Base-by-base conservation (phyloP, 352 stramenopile genomes). In the Elongisporangium undulatum region DNA sequence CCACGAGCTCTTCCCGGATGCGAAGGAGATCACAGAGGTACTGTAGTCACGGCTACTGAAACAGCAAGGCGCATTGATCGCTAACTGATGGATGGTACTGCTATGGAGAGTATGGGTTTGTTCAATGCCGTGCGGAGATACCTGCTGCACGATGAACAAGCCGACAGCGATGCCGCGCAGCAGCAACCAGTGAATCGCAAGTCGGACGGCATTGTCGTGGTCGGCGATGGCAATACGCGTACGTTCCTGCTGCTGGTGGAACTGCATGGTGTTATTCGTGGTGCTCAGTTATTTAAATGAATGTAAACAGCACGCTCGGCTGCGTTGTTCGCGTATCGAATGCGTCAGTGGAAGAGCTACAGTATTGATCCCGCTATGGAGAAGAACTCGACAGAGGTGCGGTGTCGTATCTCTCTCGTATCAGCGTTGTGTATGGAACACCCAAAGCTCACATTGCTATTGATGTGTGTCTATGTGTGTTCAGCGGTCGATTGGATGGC, bases 1-100 rank as follows among this genome's bases (percentile, higher is more conserved):
- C 54, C 77, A 89, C 55, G 72, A 78, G 17, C 68, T 94, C 22
- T 94, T 89, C 55, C 85, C 85, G 10, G 82, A 94, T 55, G 81
- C 82, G 12, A 94, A 94, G 58, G 85, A 94, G 66, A 74, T 94
- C 60, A 91, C 85, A 12, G 85, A 94, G 72, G 82, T 91, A 62
- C n/a, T 57, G 5, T 26, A 26, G 23, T 2, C 23, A 26, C 23
- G 51, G n/a, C n/a, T n/a, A n/a, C n/a, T n/a, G n/a, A n/a, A n/a
- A n/a, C n/a, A n/a, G n/a, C n/a, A n/a, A n/a, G n/a, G n/a, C n/a
- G n/a, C 17, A 51, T 51, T 19, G 23, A 54, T 0, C 39, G 17
- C 41, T 4, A 53, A 7, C 21, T 49, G 57, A 12, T 58, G 8
- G 45, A 19, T 58, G 56, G 49, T 54, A 21, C 10, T 57, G 4